Base-by-base conservation (phyloP, 352 stramenopile genomes). In the Phytophthora brassicae region DNA sequence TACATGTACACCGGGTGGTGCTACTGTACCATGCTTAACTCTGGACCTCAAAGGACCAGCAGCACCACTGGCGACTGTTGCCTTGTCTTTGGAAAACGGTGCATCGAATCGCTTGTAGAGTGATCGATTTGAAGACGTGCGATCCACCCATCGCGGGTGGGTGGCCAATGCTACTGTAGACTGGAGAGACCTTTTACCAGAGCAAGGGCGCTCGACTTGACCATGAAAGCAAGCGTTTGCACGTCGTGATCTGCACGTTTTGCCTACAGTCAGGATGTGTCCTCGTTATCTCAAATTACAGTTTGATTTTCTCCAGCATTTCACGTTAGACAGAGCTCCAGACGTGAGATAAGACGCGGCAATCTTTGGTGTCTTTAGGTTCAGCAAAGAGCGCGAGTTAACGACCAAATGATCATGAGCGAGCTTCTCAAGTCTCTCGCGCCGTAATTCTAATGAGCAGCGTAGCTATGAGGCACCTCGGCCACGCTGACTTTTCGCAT, bases 81-180 rank as follows among this genome's bases (percentile, higher is more conserved):
- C 35, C 23, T 49, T 55, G 19, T 53, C 31, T 47, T 20, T 11
- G 29, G n/a, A 31, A 4, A 8, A 31, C 26, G 6, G 39, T 31
- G 38, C 61, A 66, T 61, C 54, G 23, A 58, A 43, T 20, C 62
- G 64, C 33, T 68, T 68, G 52, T 58, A 72, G 59, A 72, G n/a
- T n/a, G n/a, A n/a, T n/a, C n/a, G n/a, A n/a, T n/a, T n/a, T n/a
- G 64, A 61, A 35, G 38, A 31, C 12, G 33, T 17, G 39, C 8
- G 17, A 5, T 49, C 56, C 64, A 66, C 57, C 64, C 52, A 72
- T 43, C 51, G 68, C n/a, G 58, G n/a, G 36, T 41, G 13, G 19
- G 35, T 63, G 35, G 44, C 24, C 22, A 24, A 46, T 49, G 22
- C 43, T 11, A 42, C 47, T 61, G 42, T 54, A 17, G 17, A 19